Conservation (phyloP, 352 stramenopile genomes). For the Globisporangium recalcitrans region DNA sequence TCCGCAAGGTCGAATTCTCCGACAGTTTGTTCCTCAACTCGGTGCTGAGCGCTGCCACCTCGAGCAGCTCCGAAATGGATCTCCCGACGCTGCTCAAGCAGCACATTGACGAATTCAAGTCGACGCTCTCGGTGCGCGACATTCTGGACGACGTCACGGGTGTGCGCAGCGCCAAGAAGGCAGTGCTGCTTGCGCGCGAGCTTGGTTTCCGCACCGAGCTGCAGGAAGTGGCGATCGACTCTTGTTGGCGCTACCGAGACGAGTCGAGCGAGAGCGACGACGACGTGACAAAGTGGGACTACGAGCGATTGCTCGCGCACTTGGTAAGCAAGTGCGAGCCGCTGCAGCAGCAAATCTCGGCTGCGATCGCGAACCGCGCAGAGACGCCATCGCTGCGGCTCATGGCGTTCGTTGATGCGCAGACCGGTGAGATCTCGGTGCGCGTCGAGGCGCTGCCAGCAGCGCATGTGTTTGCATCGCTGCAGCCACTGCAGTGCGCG, state of each 20-base stretch:
- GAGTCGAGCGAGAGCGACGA: constrained; percentile 14
- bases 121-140: constrained; percentile 49
- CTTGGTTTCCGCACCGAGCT: constrained; percentile 85
- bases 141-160: constrained; percentile 93
- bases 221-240: constrained; percentile 54
- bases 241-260: constrained; percentile 33
- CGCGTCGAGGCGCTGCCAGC: constrained; percentile 34
- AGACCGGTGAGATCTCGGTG: constrained; percentile 43
- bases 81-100: constrained; percentile 65
- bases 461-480: constrained; percentile 52
- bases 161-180: constrained; percentile 83
- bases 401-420: constrained; percentile 49
- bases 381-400: constrained; percentile 40
- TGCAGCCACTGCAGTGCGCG: constrained; percentile 62
- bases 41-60: constrained; percentile 50
- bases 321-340: constrained; percentile 34
- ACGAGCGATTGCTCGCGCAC: constrained; percentile 54
- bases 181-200: constrained; percentile 92
- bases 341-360: constrained; percentile 38
- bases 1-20: constrained; percentile 88
- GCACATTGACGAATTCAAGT: constrained; percentile 49
- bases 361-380: constrained; percentile 18
- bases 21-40: constrained; percentile 85
- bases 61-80: constrained; percentile 27
- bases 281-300: constrained; percentile 40